These are phyloP conservation scores for Aspergillus quadricinctus DNA, from an alignment of 2,329 filamentous ascomycete species.

Conservation along the genomic window DNA sequence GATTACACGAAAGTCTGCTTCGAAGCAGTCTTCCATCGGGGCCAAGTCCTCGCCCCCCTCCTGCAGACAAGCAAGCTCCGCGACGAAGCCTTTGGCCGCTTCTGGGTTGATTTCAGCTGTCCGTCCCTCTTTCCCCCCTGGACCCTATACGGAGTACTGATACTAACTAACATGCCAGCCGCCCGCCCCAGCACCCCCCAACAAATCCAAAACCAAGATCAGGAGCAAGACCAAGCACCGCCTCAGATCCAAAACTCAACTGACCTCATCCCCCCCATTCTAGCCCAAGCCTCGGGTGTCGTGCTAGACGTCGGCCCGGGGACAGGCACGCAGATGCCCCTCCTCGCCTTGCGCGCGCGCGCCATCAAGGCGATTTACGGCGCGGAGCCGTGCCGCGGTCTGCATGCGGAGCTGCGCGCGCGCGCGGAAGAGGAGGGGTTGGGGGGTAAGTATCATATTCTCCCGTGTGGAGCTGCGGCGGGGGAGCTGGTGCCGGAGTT, in stretches of 20 bases:
- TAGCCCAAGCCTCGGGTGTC: conserved; percentile 37
- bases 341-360: conserved; percentile 43
- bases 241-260: conserved; percentile 26
- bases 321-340: conserved; percentile 47
- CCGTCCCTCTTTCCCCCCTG: conserved; percentile 2
- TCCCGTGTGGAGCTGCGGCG: conserved; percentile 47
- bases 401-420: conserved; percentile 43
- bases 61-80: conserved; percentile 27
- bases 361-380: conserved; percentile 49
- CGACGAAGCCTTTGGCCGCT: conserved; percentile 38
- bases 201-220: conserved; percentile 3
- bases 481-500: conserved; percentile 44
- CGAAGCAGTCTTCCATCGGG: conserved; percentile 30
- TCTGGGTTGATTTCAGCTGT: conserved; percentile 40
- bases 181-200: neutral
- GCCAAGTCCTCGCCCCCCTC: conserved; percentile 33
- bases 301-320: conserved; percentile 52
- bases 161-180: neutral
- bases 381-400: conserved; percentile 48
- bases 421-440: conserved; percentile 42
- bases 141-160: neutral
- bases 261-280: conserved; percentile 38
- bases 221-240: conserved; percentile 5
- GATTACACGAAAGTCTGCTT: conserved; percentile 30
- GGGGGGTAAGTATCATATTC: conserved; percentile 45